Evolutionary conservation across 2,329 filamentous ascomycete species (phyloP), one percentile per base, ranked within the genome.

Genomic region (Uncinocarpus reesii): DNA sequence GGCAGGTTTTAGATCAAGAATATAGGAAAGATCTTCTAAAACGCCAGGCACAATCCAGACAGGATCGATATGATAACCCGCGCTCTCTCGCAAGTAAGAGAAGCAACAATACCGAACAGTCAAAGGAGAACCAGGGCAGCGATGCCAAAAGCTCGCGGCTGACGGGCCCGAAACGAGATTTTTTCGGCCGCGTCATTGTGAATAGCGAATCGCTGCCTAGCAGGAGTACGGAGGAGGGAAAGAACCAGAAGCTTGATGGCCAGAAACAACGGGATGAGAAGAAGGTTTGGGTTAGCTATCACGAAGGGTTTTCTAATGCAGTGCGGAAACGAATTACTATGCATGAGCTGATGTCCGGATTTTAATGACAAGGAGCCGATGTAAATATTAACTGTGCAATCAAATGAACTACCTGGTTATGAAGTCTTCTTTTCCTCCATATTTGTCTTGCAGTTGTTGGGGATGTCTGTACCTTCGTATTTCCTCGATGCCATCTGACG

Each of bases 1-100:
- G 92, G 18, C 90, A 95, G 64, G 89, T 95, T 7, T 75, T 98
- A 1, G 88, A 95, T 60, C 86, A 92, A 62, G 90, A 96, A 64
- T 84, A 90, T 58, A 79, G 79, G 52, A 86, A 84, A 60, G 83
- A 86, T 41, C 76, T 82, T 10, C 70, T 77, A 24, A 71, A 80
- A 28, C 80, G 83, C 11, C 82, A 85, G 42, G 78, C 78, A 52
- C 75, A 78, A 3, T 75, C 80, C 0, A 73, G 84, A 1, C 78
- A 84, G 58, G 78, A 80, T 7, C 75, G 83, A 80, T 62, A 69
- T 66, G 35, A 78, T 72, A n/a, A 28, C 4, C 72, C 56, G 68
- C 62, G 56, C 65, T 57, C 61, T 59, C 44, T 46, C 57, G 23
- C 26, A 28, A 53, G 52, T 13, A 52, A 56, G 21, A 55, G 60